These are phyloP conservation scores for Aspergillus melleus DNA, from an alignment of 2,329 filamentous ascomycete genomes.

Conservation along the genomic window DNA sequence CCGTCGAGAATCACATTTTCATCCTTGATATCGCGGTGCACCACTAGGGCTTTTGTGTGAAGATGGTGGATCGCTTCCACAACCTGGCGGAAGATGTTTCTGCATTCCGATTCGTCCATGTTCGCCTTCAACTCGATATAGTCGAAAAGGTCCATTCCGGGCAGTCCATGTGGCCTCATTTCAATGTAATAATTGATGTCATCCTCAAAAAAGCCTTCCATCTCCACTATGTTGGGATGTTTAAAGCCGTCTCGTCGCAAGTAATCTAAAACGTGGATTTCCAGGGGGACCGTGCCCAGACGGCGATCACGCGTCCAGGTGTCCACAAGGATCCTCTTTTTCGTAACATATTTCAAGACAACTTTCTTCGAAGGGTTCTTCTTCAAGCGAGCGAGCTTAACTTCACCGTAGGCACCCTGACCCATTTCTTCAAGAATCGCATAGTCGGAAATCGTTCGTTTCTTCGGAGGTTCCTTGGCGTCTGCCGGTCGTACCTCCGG, in stretches of 20 bases:
- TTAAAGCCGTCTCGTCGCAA: constrained; percentile 70
- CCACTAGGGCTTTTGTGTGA: constrained; percentile 85
- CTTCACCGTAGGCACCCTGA: constrained; percentile 94
- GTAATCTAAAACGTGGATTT: constrained; percentile 96
- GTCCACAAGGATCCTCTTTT: constrained; percentile 92
- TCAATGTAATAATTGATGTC: constrained; percentile 93
- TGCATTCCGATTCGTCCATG: constrained; percentile 93
- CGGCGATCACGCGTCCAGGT: constrained; percentile 95
- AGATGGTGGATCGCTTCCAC: constrained; percentile 86
- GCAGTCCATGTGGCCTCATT: constrained; percentile 88
- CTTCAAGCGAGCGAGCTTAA: constrained; percentile 89
- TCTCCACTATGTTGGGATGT: constrained; percentile 67
- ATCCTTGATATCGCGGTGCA: constrained; percentile 98
- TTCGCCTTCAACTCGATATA: constrained; percentile 96
- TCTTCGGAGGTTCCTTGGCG: constrained; percentile 48
- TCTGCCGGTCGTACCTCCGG: constrained; percentile 27
- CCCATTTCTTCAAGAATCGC: constrained; percentile 96
- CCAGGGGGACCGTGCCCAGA: constrained; percentile 89
- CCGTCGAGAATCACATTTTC: constrained; percentile 97
- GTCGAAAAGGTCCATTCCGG: constrained; percentile 98
- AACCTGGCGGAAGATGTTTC: constrained; percentile 94
- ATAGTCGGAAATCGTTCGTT: constrained; percentile 88
- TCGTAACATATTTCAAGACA: constrained; percentile 97
- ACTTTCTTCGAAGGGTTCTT: constrained; percentile 74
- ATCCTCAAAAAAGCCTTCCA: constrained; percentile 67